phyloP scores from a whole-genome alignment of 345 rosid genomes.

The Trapa incisa region DNA sequence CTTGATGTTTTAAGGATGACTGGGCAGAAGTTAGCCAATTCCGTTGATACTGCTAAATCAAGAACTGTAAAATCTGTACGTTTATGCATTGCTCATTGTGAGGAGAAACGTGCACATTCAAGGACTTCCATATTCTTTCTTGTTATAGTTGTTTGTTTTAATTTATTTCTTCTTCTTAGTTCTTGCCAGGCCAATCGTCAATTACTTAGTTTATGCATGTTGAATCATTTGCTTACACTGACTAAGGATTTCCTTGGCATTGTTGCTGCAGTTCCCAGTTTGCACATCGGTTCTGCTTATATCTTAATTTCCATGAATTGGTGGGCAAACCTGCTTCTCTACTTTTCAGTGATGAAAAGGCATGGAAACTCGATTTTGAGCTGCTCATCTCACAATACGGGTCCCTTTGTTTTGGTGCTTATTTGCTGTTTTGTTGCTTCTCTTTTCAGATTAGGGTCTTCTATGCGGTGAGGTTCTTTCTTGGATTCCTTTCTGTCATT shows the following conservation, averaged over 20 bases:
- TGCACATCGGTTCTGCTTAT: slow-evolving; percentile 86
- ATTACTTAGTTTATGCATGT: background rate
- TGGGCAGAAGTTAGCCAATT: background rate
- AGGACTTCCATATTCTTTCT: background rate
- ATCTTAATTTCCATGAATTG: slow-evolving; percentile 65
- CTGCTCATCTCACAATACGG: background rate
- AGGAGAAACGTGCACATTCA: too few species aligned
- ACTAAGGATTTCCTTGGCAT: slow-evolving; percentile 1
- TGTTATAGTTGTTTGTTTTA: background rate
- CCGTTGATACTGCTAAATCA: too few species aligned
- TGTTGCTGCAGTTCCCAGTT: slow-evolving; percentile 60
- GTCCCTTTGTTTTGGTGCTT: background rate
- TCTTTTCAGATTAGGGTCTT: slow-evolving; percentile 64
- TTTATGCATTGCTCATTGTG: too few species aligned
- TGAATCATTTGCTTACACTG: background rate
- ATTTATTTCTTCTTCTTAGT: background rate
- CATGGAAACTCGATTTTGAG: slow-evolving; percentile 15
- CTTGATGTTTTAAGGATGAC: background rate
- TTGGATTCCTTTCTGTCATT: slow-evolving; percentile 66
- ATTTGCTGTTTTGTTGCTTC: background rate
- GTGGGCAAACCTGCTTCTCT: slow-evolving; percentile 76
- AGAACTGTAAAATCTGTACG: too few species aligned
- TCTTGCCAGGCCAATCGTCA: background rate
- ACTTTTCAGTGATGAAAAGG: slow-evolving; percentile 77
- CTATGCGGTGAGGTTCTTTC: slow-evolving; percentile 88